These are phyloP conservation scores for Aureobasidium sp. DNA, from an alignment of 2,329 filamentous ascomycete genomes.

Conservation along the genomic window DNA sequence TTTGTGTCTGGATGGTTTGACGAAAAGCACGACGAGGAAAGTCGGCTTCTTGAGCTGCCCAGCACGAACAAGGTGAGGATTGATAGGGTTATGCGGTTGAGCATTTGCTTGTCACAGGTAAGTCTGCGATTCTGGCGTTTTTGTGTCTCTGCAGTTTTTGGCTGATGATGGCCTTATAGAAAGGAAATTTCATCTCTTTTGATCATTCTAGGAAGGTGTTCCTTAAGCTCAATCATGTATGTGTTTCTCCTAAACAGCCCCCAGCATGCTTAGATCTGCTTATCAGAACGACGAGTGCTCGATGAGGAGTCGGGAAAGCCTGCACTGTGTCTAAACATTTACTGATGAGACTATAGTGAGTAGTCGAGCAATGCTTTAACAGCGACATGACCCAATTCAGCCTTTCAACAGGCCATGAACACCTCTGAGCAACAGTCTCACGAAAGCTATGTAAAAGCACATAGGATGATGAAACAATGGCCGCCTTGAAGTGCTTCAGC, in stretches of 20 bases:
- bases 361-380: neutral
- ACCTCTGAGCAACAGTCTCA: neutral
- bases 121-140: neutral
- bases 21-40: conserved; percentile 57
- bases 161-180: conserved; percentile 7
- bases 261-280: neutral
- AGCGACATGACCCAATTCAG: neutral
- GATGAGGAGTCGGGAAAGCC: neutral
- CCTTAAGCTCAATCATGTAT: neutral
- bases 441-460: neutral
- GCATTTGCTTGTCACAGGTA: conserved; percentile 17
- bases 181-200: conserved; percentile 16
- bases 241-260: neutral
- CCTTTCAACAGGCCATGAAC: neutral
- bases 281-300: neutral
- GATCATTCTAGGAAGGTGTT: conserved; percentile 13
- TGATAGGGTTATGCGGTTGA: conserved; percentile 35
- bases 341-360: neutral
- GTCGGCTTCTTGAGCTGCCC: conserved; percentile 53
- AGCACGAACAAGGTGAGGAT: conserved; percentile 51
- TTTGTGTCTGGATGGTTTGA: conserved; percentile 54
- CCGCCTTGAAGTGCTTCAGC: neutral
- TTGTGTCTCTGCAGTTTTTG: neutral
- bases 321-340: neutral
- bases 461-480: neutral